Evolutionary conservation across 768 basidiomycete genomes (phyloP).

Genomic region (Candolleomyces aberdarensis): DNA sequence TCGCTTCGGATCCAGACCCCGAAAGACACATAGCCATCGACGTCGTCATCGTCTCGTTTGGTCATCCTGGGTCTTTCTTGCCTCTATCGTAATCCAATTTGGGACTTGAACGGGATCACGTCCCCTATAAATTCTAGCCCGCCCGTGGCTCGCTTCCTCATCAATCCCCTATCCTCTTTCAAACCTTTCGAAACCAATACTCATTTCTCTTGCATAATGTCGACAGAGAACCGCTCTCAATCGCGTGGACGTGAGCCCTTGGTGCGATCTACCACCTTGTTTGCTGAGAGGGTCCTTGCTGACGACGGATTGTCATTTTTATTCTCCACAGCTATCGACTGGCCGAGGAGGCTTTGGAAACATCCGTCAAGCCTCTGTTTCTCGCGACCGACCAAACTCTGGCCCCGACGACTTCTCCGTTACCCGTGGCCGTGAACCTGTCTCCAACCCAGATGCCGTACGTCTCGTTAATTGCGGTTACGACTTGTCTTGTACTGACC

Average conservation of each 20-base stretch:
- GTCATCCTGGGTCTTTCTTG: too few species aligned
- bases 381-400: constrained; percentile 42
- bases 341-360: constrained; percentile 73
- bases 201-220: neutral
- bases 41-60: neutral
- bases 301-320: neutral
- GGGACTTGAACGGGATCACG: neutral
- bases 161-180: neutral
- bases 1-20: neutral
- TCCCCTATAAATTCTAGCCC: neutral
- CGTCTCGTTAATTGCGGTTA: constrained; percentile 9
- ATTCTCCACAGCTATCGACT: constrained; percentile 41
- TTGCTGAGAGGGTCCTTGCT: neutral
- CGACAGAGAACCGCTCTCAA: neutral
- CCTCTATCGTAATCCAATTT: neutral
- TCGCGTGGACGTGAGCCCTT: neutral
- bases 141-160: neutral
- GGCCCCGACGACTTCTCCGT: constrained; percentile 54
- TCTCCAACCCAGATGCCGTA: constrained; percentile 35
- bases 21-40: neutral
- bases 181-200: neutral
- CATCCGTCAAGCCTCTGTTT: constrained; percentile 48
- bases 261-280: neutral
- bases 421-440: constrained; percentile 61
- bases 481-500: neutral